Evolutionary conservation across 139 green algal species (phyloP), one percentile per base, ranked within the genome.

Genomic region (Chlorella sorokiniana): DNA sequence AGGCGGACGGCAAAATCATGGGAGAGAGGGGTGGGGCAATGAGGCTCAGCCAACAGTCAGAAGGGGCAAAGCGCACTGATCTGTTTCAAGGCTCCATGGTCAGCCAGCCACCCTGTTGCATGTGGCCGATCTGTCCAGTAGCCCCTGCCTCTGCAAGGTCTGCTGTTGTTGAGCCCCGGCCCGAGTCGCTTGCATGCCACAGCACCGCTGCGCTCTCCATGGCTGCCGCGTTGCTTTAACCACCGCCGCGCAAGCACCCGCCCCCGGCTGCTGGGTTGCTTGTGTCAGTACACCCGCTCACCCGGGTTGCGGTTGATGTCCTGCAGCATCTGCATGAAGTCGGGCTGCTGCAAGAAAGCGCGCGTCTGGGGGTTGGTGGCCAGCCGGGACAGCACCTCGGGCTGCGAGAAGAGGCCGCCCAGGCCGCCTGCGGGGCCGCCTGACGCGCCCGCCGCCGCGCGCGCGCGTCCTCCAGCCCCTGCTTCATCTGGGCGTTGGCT

Each of bases 321-420:
- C 44, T 99, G 67, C 33, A 99, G 62, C 91, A 97, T 98, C 33
- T 72, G 72, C 85, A 95, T 89, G 88, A 99, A 99, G 83, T 97
- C 95, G 14, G 94, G 94, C 83, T 99, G 91, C 5, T 69, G 52
- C 86, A 99, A 85, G 54, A 94, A 90, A 20, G 63, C 52, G 42
- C 88, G 82, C 10, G 94, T 98, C 44, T 92, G 81, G 0, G 94
- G 95, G 90, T 98, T 93, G 67, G 86, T 94, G 8, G 95, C 91
- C 83, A 99, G 87, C 64, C 94, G 93, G 9, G 86, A 81, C 78
- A 96, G 78, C 16, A 98, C 90, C n/a, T 96, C 88, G 1, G 91
- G 8, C 78, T 76, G 76, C 25, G 54, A 14, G 48, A 75, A 75
- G 16, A 82, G 42, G 75, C 75, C 42, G 54, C 73, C 33, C 64